phyloP scores from a whole-genome alignment of 805 yeast species.

The Pichia manshurica region DNA sequence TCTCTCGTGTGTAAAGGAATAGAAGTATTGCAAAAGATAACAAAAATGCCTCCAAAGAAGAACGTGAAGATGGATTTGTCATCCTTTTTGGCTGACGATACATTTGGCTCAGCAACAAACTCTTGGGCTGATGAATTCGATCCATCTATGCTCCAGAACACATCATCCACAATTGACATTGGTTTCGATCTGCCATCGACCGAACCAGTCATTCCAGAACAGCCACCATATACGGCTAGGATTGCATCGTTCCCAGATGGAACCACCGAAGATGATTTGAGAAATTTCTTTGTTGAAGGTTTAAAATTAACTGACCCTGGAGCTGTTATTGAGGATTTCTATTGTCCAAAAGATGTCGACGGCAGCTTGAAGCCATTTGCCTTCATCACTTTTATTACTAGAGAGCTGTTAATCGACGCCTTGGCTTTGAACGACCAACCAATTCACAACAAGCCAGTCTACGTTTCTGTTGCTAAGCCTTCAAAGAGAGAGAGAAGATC shows the following conservation, averaged over 20 bases:
- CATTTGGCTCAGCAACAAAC: slow-evolving; percentile 50
- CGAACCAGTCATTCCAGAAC: slow-evolving; percentile 65
- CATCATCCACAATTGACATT: slow-evolving; percentile 9
- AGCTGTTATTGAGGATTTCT: slow-evolving; percentile 53
- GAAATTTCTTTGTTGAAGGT: slow-evolving; percentile 54
- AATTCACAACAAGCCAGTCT: slow-evolving; percentile 45
- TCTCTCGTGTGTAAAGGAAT: no score
- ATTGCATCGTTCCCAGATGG: slow-evolving; percentile 83
- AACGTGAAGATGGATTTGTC: slow-evolving; percentile 77
- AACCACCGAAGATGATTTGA: slow-evolving; percentile 56
- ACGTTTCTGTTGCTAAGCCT: slow-evolving; percentile 56
- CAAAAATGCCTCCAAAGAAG: slow-evolving; percentile 52
- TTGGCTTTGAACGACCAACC: slow-evolving; percentile 39
- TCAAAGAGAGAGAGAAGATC: slow-evolving; percentile 36
- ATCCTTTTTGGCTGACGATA: slow-evolving; percentile 74
- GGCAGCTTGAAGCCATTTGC: slow-evolving; percentile 60
- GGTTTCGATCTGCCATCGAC: slow-evolving; percentile 11
- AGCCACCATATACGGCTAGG: slow-evolving; percentile 89
- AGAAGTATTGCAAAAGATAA: background rate
- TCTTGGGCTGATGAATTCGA: slow-evolving; percentile 87
- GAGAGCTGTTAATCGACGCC: slow-evolving; percentile 46
- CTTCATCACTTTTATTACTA: slow-evolving; percentile 44
- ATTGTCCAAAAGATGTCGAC: slow-evolving; percentile 65
- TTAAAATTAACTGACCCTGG: slow-evolving; percentile 43
- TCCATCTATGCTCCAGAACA: slow-evolving; percentile 27